These are phyloP conservation scores for Canavalia ensiformis DNA, from an alignment of 306 rosid species.

Conservation along the genomic window DNA sequence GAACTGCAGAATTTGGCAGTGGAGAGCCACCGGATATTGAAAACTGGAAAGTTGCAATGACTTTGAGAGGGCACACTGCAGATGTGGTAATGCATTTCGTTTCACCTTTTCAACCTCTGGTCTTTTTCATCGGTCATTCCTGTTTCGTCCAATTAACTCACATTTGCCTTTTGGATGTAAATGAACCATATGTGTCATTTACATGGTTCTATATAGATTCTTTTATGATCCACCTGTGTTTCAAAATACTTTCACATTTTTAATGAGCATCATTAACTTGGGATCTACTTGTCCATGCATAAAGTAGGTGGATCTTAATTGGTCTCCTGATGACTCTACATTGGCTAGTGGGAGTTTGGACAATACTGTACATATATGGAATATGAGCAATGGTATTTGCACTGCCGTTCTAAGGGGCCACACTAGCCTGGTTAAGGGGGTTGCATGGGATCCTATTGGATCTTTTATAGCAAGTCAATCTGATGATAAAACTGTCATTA, in stretches of 20 bases:
- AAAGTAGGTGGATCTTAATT: constrained; percentile 99
- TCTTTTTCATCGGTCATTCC: constrained; percentile 19
- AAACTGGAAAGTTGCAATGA: constrained; percentile 96
- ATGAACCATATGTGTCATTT: constrained; percentile 25
- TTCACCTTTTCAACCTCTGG: constrained; percentile 24
- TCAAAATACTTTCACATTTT: constrained; percentile 33
- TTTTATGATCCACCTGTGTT: background rate
- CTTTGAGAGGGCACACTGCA: constrained; percentile 98
- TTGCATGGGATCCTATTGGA: constrained; percentile 99
- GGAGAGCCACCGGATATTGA: constrained; percentile 99
- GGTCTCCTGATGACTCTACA: constrained; percentile 97
- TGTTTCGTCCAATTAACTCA: constrained; percentile 30
- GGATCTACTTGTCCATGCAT: constrained; percentile 73
- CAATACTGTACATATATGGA: constrained; percentile 94
- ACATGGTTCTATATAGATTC: background rate
- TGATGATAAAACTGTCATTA: constrained; percentile 96
- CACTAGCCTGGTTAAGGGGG: constrained; percentile 98
- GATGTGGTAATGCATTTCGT: constrained; percentile 93
- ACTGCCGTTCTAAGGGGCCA: constrained; percentile 99
- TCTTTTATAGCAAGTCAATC: constrained; percentile 98
- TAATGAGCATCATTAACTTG: constrained; percentile 61
- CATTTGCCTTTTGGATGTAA: constrained; percentile 25
- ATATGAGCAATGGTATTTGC: constrained; percentile 93
- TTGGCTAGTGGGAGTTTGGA: constrained; percentile 99
- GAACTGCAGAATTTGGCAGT: constrained; percentile 97